Conservation (phyloP, 169 alveolate genomes). For the Perkinsus chesapeaki region DNA sequence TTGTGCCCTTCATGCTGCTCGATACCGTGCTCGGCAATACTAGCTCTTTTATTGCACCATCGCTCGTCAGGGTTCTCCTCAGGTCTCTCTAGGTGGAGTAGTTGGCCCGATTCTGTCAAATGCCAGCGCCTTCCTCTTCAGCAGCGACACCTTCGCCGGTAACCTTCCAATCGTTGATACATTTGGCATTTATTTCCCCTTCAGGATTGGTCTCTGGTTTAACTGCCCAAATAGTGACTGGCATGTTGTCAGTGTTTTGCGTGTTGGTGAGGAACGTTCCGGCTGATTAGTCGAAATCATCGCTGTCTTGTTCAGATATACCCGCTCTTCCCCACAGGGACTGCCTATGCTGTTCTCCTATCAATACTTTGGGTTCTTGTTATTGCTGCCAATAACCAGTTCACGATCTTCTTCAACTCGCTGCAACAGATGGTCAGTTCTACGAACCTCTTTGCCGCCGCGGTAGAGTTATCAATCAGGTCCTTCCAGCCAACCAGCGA, state of each 20-base stretch:
- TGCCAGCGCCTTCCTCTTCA: slow-evolving; percentile 5
- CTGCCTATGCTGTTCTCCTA: background rate
- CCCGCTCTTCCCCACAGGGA: background rate
- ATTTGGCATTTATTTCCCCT: background rate
- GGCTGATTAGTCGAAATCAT: background rate
- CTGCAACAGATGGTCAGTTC: background rate
- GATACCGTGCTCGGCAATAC: too few species aligned
- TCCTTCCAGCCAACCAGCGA: background rate
- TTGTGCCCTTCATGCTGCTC: too few species aligned
- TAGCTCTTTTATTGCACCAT: too few species aligned
- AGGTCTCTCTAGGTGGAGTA: background rate
- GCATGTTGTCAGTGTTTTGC: background rate
- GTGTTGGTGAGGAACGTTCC: background rate
- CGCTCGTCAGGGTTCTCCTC: background rate
- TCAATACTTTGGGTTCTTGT: background rate
- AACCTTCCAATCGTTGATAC: background rate
- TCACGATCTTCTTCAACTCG: background rate
- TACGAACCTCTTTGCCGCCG: too few species aligned
- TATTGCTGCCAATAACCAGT: background rate
- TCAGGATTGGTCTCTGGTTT: background rate
- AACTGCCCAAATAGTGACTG: background rate
- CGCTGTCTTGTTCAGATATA: background rate
- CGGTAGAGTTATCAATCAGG: background rate
- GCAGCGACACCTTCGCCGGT: background rate
- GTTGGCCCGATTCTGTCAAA: background rate